A percentile compares a stretch with the other conserved stretches of the same genome.
phyloP scores from a whole-genome alignment of 208 protist species.

The Trypanosoma vivax region DNA sequence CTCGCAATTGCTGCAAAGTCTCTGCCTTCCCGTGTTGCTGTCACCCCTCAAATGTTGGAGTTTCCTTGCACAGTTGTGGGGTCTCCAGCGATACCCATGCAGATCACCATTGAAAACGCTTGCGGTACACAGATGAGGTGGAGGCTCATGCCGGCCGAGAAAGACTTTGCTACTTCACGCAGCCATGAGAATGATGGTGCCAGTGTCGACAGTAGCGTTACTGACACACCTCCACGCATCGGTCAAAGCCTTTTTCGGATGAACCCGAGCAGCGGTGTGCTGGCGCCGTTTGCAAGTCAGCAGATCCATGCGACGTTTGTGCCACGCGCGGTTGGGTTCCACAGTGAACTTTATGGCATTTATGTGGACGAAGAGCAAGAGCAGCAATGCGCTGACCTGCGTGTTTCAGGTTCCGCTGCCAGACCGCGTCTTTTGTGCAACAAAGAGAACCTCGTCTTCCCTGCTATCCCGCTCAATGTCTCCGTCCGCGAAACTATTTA shows the following conservation, averaged over 20 bases:
- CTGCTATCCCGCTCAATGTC: conserved; percentile 80
- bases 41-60: conserved; percentile 24
- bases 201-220: conserved; percentile 8
- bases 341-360: conserved; percentile 33
- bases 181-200: conserved; percentile 11
- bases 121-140: conserved; percentile 16
- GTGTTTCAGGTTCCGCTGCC: conserved; percentile 48
- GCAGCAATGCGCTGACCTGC: conserved; percentile 52
- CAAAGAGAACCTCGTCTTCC: conserved; percentile 72
- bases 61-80: conserved; percentile 59
- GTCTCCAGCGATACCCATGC: conserved; percentile 32
- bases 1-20: conserved; percentile 42
- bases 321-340: conserved; percentile 24
- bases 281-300: conserved; percentile 38
- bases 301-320: conserved; percentile 73
- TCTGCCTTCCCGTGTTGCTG: conserved; percentile 25
- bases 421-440: conserved; percentile 80
- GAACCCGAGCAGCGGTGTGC: conserved; percentile 40
- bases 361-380: conserved; percentile 38
- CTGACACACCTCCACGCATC: background rate
- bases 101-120: conserved; percentile 41
- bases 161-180: too few species aligned
- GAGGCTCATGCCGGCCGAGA: conserved; percentile 7
- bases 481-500: conserved; percentile 51
- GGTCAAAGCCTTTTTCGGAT: conserved; percentile 45